Percentiles rank a stretch among this genome's conserved stretches.
Evolutionary conservation across 2,329 filamentous ascomycete genomes (phyloP).

Genomic region (Diaporthe velutina): DNA sequence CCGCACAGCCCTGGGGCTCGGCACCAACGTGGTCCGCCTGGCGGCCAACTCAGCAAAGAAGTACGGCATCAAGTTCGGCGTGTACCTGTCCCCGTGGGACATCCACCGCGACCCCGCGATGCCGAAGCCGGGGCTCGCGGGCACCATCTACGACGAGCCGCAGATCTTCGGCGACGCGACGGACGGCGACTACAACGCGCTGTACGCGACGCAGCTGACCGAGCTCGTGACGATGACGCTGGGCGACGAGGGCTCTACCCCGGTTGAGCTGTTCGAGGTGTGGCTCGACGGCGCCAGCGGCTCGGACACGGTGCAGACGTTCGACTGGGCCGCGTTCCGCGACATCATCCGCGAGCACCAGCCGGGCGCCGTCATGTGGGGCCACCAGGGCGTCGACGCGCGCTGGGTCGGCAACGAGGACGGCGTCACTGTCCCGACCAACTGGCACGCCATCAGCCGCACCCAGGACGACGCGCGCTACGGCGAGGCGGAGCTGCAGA

Average conservation of each 20-base stretch:
- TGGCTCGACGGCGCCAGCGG: conserved; percentile 51
- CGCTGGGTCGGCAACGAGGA: conserved; percentile 51
- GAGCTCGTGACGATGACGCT: conserved; percentile 45
- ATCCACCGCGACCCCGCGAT: conserved; percentile 53
- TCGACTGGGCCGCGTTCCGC: conserved; percentile 48
- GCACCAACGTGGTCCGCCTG: conserved; percentile 49
- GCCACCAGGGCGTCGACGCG: conserved; percentile 48
- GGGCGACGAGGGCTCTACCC: conserved; percentile 39
- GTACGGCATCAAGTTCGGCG: conserved; percentile 50
- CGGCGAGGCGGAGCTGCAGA: conserved; percentile 42
- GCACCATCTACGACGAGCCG: conserved; percentile 50
- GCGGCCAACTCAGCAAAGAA: conserved; percentile 50
- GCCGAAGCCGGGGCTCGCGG: conserved; percentile 47
- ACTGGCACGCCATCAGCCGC: conserved; percentile 48
- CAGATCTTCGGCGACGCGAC: conserved; percentile 50
- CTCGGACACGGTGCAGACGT: conserved; percentile 47
- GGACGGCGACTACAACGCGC: conserved; percentile 49
- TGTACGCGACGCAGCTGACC: conserved; percentile 47
- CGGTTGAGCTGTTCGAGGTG: conserved; percentile 46
- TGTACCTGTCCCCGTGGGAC: conserved; percentile 53
- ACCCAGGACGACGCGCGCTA: conserved; percentile 47
- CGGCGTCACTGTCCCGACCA: conserved; percentile 44
- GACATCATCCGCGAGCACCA: conserved; percentile 47
- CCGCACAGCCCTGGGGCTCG: conserved; percentile 44
- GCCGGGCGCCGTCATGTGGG: conserved; percentile 48